Evolutionary conservation across 495 filamentous ascomycete species (phyloP).

Genomic region (Penicillium pulvis): DNA sequence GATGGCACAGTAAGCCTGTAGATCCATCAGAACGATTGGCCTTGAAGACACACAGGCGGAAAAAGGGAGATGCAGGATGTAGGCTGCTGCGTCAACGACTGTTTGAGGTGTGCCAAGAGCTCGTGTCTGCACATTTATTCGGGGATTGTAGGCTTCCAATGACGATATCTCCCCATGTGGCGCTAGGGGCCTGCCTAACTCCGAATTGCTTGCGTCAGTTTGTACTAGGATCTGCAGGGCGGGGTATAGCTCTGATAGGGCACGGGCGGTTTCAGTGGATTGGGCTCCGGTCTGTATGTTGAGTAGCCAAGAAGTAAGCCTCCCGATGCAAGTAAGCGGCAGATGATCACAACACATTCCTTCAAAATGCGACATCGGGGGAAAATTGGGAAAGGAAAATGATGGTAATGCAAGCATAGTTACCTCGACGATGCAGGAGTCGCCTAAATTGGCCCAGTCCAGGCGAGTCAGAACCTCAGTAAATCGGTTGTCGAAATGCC

Average conservation of each 20-base stretch:
- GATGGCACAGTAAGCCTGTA: neutral
- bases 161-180: neutral
- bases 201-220: neutral
- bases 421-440: constrained; percentile 2
- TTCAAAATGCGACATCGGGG: neutral
- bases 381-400: neutral
- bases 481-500: neutral
- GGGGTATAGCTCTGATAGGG: constrained; percentile 1
- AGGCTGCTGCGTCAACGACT: neutral
- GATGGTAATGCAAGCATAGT: neutral
- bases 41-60: neutral
- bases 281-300: neutral
- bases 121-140: neutral
- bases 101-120: neutral
- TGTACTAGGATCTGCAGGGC: constrained; percentile 1
- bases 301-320: neutral
- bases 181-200: neutral
- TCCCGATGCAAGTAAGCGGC: neutral
- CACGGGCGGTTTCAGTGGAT: neutral
- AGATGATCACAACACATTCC: neutral
- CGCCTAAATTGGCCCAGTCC: neutral
- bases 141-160: neutral
- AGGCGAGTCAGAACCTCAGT: neutral
- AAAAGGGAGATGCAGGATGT: neutral
- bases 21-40: no score